Evolutionary conservation across 495 filamentous ascomycete species (phyloP).

Genomic region (Aspergillus bertholletiae): DNA sequence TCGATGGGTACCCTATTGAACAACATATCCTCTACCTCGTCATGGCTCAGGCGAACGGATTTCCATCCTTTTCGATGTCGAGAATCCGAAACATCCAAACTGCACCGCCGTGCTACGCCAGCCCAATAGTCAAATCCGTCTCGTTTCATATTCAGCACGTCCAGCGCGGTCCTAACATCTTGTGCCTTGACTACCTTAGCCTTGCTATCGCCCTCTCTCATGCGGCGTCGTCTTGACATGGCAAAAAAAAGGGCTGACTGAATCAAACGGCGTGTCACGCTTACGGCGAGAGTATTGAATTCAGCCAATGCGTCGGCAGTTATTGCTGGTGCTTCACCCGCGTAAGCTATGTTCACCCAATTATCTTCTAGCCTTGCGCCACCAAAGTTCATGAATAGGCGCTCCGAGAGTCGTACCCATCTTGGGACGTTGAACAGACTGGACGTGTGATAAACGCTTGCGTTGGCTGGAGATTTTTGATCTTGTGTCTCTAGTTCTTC

Average conservation of each 20-base stretch:
- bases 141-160: conserved; percentile 42
- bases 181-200: conserved; percentile 41
- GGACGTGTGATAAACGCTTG: conserved; percentile 43
- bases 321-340: conserved; percentile 58
- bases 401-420: conserved; percentile 63
- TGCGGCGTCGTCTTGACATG: conserved; percentile 50
- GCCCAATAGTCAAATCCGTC: conserved; percentile 52
- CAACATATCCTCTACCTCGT: conserved; percentile 53
- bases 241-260: conserved; percentile 64
- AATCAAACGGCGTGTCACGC: conserved; percentile 65
- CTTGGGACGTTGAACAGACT: conserved; percentile 53
- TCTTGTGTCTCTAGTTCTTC: conserved; percentile 21
- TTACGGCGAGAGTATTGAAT: conserved; percentile 64
- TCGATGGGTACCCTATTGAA: conserved; percentile 13
- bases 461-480: not conserved
- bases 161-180: conserved; percentile 66
- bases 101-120: conserved; percentile 54
- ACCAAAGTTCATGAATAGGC: conserved; percentile 75
- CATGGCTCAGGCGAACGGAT: conserved; percentile 39
- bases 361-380: conserved; percentile 53
- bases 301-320: conserved; percentile 66
- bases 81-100: conserved; percentile 52
- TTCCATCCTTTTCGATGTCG: conserved; percentile 27
- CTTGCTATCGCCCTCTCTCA: conserved; percentile 28
- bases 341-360: conserved; percentile 53